Evolutionary conservation across 306 rosid genomes (phyloP).

Genomic region (Vigna angularis): DNA sequence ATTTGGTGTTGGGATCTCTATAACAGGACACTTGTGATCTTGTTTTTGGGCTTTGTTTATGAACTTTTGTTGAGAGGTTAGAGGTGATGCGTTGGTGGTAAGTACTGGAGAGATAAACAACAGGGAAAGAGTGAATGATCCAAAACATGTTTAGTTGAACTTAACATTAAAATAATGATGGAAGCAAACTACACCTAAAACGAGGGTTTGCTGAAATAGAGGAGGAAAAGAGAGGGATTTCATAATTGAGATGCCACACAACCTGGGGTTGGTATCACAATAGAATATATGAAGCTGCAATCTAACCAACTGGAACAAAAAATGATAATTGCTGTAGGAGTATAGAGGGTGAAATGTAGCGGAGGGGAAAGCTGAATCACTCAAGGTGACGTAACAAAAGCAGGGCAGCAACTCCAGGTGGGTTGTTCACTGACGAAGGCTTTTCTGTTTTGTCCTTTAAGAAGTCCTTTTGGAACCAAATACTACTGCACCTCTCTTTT

Average conservation of each 20-base stretch:
- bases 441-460: slow-evolving; percentile 60
- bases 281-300: slow-evolving; percentile 35
- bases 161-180: slow-evolving; percentile 16
- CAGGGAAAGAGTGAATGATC: slow-evolving; percentile 46
- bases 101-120: slow-evolving; percentile 32
- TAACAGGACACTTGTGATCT: slow-evolving; percentile 66
- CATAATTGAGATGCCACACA: too few relatives aligned
- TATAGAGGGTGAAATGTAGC: not conserved
- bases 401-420: slow-evolving; percentile 49
- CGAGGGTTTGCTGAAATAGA: not conserved
- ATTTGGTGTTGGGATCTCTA: slow-evolving; percentile 74
- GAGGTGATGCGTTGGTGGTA: too few relatives aligned
- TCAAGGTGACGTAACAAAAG: slow-evolving; percentile 48
- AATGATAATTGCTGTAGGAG: slow-evolving; percentile 20
- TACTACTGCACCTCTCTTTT: slow-evolving; percentile 35
- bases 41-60: slow-evolving; percentile 55
- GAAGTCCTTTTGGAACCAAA: slow-evolving; percentile 65
- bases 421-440: slow-evolving; percentile 54
- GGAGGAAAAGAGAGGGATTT: slow-evolving; percentile 36
- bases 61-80: slow-evolving; percentile 34
- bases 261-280: not conserved
- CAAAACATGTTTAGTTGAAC: slow-evolving; percentile 31
- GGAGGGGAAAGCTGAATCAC: slow-evolving; percentile 27
- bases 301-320: slow-evolving; percentile 40
- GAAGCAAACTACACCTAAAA: slow-evolving; percentile 17